Evolutionary conservation across 176 grass and related monocot genomes (phyloP).

Genomic region (Rhipidocladum racemiflorum): DNA sequence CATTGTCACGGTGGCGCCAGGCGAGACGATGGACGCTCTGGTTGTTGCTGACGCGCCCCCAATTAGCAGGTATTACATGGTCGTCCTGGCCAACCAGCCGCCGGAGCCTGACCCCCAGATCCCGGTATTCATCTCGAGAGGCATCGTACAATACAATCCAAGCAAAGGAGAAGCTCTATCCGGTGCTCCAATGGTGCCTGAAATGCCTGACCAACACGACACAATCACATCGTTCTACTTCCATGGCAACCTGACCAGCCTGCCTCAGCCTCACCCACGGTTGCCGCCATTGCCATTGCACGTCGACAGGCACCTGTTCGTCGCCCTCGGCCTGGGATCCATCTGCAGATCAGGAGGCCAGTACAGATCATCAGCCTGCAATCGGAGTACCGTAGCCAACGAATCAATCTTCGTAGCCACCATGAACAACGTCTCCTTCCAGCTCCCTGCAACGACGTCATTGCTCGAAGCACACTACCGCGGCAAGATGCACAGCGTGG

Average conservation of each 20-base stretch:
- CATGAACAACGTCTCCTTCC: constrained; percentile 27
- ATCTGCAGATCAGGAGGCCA: background rate
- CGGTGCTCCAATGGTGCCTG: background rate
- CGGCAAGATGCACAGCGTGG: background rate
- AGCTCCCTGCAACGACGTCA: background rate
- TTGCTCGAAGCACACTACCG: background rate
- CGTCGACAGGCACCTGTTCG: background rate
- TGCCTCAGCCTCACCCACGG: background rate
- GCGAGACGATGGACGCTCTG: constrained; percentile 3
- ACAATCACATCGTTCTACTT: background rate
- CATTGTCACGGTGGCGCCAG: background rate
- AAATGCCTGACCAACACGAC: background rate
- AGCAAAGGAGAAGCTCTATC: too few species aligned
- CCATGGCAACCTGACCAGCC: background rate
- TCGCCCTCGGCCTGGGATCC: background rate
- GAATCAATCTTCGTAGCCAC: background rate
- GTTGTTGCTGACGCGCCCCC: constrained; percentile 8
- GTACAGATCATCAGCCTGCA: background rate
- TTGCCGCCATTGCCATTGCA: background rate
- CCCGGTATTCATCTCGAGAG: background rate
- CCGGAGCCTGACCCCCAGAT: background rate
- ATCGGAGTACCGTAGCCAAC: background rate
- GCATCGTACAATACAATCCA: background rate
- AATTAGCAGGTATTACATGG: background rate
- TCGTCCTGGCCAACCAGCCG: background rate